Base-by-base conservation (phyloP, 163 green algal genomes). In the Scenedesmus sp. region DNA sequence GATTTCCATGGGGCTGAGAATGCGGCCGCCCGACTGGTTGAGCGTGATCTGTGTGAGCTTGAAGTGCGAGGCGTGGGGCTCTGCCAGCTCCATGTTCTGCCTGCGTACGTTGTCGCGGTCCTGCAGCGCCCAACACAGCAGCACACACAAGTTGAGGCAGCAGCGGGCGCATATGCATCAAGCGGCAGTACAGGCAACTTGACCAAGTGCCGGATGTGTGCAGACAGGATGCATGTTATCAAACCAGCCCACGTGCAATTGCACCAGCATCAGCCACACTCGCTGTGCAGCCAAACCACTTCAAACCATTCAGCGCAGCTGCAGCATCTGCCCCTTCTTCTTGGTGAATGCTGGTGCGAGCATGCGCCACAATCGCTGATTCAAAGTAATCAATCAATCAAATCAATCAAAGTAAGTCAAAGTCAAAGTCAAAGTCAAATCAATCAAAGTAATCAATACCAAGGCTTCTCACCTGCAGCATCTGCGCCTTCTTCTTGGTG, bases 21-120 rank as follows among this genome's bases (percentile, higher is more conserved):
- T 87, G 66, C 90, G 85, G 70, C 90, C 90, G 7, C 83, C 90
- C 12, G 70, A 87, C 66, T 86, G 82, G 10, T 18, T 55, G 6
- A 93, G 83, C 4, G 90, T 83, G 60, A 46, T 55, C 57, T 90
- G 83, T 4, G 90, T 86, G 56, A 90, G 83, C 83, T 93, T 90
- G 83, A 93, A 90, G 83, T 93, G 90, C 8, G 67, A 87, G 15
- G 52, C 57, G 74, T 93, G 90, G 4, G 90, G 90, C 55, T 93
- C 90, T 12, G 83, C 67, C 8, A 64, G 67, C 26, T 64, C 18
- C 67, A 34, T 20, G 55, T 93, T 93, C 34, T 89, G 83, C 73
- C 87, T 70, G 46, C 90, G 90, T 16, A 93, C 74, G n/a, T 59
- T 55, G 9, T 89, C 83, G 1, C 90, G 90, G 52, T 93, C 90